Conservation (phyloP, 2,329 filamentous ascomycete species). For the Fusarium mundagurra region DNA sequence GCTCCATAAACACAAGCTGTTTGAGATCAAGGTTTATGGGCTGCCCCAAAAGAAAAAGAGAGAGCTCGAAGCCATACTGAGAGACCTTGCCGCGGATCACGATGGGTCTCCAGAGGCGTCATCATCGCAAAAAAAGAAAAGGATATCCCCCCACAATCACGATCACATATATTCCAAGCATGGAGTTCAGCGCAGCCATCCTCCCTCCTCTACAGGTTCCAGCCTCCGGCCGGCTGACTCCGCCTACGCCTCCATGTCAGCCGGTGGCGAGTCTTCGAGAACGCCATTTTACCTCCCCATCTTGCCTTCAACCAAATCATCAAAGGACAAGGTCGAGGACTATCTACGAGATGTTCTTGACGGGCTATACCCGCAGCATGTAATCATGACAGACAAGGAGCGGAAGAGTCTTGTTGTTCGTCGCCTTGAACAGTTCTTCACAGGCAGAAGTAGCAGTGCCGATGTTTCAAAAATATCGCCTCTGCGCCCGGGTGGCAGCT, state of each 20-base stretch:
- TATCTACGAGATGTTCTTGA: slow-evolving; percentile 79
- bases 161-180: slow-evolving; percentile 53
- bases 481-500: slow-evolving; percentile 18
- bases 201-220: slow-evolving; percentile 62
- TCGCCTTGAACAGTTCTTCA: slow-evolving; percentile 83
- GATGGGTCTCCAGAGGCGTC: slow-evolving; percentile 58
- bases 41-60: slow-evolving; percentile 77
- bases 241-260: slow-evolving; percentile 73
- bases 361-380: slow-evolving; percentile 70
- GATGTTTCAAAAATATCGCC: slow-evolving; percentile 44
- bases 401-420: slow-evolving; percentile 82
- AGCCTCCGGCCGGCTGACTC: slow-evolving; percentile 66
- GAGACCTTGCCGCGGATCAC: slow-evolving; percentile 74
- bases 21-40: slow-evolving; percentile 83
- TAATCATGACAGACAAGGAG: slow-evolving; percentile 75
- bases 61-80: slow-evolving; percentile 78
- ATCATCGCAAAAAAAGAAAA: slow-evolving; percentile 53
- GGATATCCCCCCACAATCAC: slow-evolving; percentile 50
- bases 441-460: slow-evolving; percentile 68
- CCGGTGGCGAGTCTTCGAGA: slow-evolving; percentile 53
- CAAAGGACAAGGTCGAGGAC: slow-evolving; percentile 66
- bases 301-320: slow-evolving; percentile 50
- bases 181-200: slow-evolving; percentile 56
- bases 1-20: slow-evolving; percentile 78
- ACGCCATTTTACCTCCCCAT: slow-evolving; percentile 51